Conservation (phyloP, 1,284 basidiomycete genomes). For the Sporisorium exsertum region DNA sequence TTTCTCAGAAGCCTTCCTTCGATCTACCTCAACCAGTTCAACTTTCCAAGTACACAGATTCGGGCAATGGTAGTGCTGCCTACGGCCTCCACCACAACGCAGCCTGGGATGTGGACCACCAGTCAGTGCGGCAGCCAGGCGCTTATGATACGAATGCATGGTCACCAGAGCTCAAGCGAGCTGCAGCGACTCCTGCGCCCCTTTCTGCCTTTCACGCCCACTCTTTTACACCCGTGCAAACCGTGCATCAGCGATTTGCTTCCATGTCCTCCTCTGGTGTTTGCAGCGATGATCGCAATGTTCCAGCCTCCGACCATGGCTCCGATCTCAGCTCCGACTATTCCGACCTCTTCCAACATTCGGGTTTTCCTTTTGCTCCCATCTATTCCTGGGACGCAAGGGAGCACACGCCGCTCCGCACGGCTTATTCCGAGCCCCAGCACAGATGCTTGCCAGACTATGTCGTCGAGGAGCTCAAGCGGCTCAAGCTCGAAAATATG, state of each 20-base stretch:
- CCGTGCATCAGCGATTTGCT: slow-evolving; percentile 28
- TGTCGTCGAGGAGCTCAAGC: slow-evolving; percentile 40
- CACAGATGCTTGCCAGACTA: slow-evolving; percentile 24
- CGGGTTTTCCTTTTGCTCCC: slow-evolving; percentile 5
- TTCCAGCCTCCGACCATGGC: slow-evolving; percentile 26
- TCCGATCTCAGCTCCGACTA: slow-evolving; percentile 47
- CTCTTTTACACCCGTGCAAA: slow-evolving; percentile 9
- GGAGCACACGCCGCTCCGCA: slow-evolving; percentile 8
- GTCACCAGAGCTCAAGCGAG: slow-evolving; percentile 8
- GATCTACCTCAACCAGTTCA: slow-evolving; percentile 10
- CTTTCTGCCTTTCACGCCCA: slow-evolving; percentile 4
- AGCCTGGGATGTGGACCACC: slow-evolving; percentile 3
- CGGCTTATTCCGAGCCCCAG: slow-evolving; percentile 4
- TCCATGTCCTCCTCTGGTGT: slow-evolving; percentile 24
- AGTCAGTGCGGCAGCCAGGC: background rate
- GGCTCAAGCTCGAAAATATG: slow-evolving; percentile 48
- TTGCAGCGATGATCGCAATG: slow-evolving; percentile 25
- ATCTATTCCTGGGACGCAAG: background rate
- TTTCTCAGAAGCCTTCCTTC: background rate
- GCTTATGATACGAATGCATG: slow-evolving; percentile 10
- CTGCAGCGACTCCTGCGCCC: background rate
- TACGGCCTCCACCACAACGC: background rate
- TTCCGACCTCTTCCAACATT: slow-evolving; percentile 25
- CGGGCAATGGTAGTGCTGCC: background rate
- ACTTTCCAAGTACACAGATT: slow-evolving; percentile 3